A percentile compares a stretch with the other conserved stretches of the same genome.
These are phyloP conservation scores for Mycena filopes DNA, from an alignment of 768 basidiomycete species.

Conservation along the genomic window DNA sequence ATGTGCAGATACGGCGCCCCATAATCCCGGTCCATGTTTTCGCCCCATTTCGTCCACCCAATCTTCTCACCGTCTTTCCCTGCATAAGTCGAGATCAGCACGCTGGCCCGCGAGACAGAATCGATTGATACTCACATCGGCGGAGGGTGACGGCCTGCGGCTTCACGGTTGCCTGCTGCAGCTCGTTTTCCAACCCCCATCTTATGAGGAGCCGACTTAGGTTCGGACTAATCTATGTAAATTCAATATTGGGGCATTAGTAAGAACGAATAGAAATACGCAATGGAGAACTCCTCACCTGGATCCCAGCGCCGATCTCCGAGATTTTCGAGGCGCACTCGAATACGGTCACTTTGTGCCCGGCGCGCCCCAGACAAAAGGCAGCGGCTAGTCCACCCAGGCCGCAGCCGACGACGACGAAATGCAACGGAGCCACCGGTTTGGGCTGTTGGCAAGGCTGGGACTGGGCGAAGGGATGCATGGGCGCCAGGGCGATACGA, in stretches of 20 bases:
- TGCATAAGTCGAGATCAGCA: slow-evolving; percentile 19
- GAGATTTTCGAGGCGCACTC: slow-evolving; percentile 45
- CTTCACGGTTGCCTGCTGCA: slow-evolving; percentile 50
- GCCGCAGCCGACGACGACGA: slow-evolving; percentile 11
- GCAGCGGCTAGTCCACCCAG: slow-evolving; percentile 50
- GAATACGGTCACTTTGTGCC: slow-evolving; percentile 52
- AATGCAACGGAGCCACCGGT: not conserved
- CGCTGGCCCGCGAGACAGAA: not conserved
- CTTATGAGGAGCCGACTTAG: slow-evolving; percentile 55
- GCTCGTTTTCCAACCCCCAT: slow-evolving; percentile 59
- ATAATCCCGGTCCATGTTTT: slow-evolving; percentile 41
- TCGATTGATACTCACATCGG: slow-evolving; percentile 47
- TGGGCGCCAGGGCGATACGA: too few species aligned
- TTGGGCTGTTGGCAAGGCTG: too few species aligned
- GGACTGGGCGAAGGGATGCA: too few species aligned
- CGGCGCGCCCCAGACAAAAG: slow-evolving; percentile 48
- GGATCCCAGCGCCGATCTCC: slow-evolving; percentile 9
- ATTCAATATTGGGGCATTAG: not conserved
- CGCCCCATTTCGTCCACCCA: slow-evolving; percentile 42
- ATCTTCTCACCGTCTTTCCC: slow-evolving; percentile 45
- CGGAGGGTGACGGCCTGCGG: slow-evolving; percentile 53
- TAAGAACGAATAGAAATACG: not conserved
- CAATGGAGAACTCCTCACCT: not conserved
- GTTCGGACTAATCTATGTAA: slow-evolving; percentile 42
- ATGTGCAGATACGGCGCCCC: slow-evolving; percentile 48